Evolutionary conservation across 2,329 filamentous ascomycete genomes (phyloP), one percentile per base, ranked within the genome.

Genomic region (Pyrenochaeta sp.): DNA sequence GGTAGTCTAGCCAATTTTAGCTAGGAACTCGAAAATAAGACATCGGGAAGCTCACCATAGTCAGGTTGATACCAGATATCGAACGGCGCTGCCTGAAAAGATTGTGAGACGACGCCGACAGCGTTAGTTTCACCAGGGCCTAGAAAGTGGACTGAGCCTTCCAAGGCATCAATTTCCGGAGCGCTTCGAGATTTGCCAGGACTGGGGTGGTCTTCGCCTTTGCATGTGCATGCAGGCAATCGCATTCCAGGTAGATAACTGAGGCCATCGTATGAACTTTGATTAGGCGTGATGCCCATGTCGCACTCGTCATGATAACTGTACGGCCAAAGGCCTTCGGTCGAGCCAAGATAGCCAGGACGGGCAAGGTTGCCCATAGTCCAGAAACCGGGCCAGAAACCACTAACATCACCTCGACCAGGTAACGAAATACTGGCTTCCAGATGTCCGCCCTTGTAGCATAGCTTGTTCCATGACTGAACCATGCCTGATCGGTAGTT

Each of bases 351-450:
- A 74, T 90, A 90, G 12, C 89, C 89, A 27, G 89, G 87, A 62
- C 89, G 83, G 37, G 86, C 89, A 24, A 91, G 81, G 68, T 91
- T 91, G 4, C 89, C 89, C 87, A 91, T 90, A 0, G 88, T 83
- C 89, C 89, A 91, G 75, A 91, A 90, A 75, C 89, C 89, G 42
- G 89, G 89, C 89, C 89, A 91, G 76, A 91, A 89, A 56, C 89
- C 89, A 54, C 86, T 83, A 13, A 86, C 84, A 62, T 90, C 87
- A 45, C 89, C 89, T 46, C 82, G 78, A 15, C 89, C 89, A 13
- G 89, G 89, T 5, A 91, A 79, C 3, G 89, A 91, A 51, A 91
- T 86, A 68, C 87, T 89, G 22, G 88, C 88, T 77, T 91, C 89
- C 13, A 91, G 71, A 47, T 88, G 84, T 3, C 89, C 89, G 32